Evolutionary conservation across 352 stramenopile genomes (phyloP), one percentile per base, ranked within the genome.

Genomic region (Globisporangium yorkense): DNA sequence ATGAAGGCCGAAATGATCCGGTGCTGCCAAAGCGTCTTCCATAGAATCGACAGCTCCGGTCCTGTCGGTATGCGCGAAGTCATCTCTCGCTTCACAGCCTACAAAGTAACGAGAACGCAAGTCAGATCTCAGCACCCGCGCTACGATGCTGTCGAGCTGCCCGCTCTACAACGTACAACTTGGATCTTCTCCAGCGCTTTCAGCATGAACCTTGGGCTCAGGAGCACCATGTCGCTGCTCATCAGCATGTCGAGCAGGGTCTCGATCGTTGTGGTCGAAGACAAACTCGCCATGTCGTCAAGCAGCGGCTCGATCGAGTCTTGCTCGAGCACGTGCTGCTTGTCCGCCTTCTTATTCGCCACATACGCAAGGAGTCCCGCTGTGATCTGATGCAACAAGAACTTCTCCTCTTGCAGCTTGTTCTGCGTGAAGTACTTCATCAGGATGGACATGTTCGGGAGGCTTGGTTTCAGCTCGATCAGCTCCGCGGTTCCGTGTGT

Each of bases 341-440:
- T 48, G 47, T 85, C 66, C 0, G 56, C 48, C 43, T 65, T 63
- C 61, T 80, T 87, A 63, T 84, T 84, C 62, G 87, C 89, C 21
- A 82, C 80, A 40, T 80, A 88, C n/a, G 77, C 70, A 54, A 88
- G 80, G 15, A 94, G 69, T 2, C 71, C 69, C 7, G 78, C 79
- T 27, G 90, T 83, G 12, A 94, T 70, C 59, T 94, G 84, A 24
- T 94, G 82, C 50, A 94, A 57, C 33, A 90, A 52, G 48, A 92
- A 94, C n/a, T 87, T 88, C 50, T 94, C 84, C 56, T 94, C 82
- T 66, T 94, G 82, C 10, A 89, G 75, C 48, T 89, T 90, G 57
- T 91, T 92, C 51, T 94, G 76, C 9, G 79, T 87, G 52, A 92
- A 92, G 63, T 94, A 94, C 51, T 89, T 89, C 62, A 90, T 75